phyloP scores from a whole-genome alignment of 768 basidiomycete species.

The Polyporus arcularius region DNA sequence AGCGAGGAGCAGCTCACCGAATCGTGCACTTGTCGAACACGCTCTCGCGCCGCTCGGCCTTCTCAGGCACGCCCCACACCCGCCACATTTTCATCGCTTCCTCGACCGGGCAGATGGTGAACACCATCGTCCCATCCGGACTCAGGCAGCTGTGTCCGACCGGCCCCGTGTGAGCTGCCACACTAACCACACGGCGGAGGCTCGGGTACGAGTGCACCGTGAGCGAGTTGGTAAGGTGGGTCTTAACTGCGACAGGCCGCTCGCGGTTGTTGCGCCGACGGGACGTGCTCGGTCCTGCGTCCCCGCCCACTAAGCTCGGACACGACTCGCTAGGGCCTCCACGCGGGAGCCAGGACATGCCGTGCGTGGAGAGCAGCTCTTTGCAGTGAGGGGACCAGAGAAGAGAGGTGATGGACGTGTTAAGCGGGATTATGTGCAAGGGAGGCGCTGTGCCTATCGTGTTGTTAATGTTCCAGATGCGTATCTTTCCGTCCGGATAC shows the following conservation, averaged over 20 bases:
- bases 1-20: constrained; percentile 31
- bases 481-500: constrained; percentile 60
- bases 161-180: constrained; percentile 54
- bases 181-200: constrained; percentile 50
- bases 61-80: constrained; percentile 49
- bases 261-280: constrained; percentile 23
- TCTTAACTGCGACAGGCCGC: constrained; percentile 22
- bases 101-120: constrained; percentile 63
- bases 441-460: constrained; percentile 52
- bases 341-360: constrained; percentile 43
- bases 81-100: constrained; percentile 77
- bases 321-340: constrained; percentile 20
- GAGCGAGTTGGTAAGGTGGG: constrained; percentile 42
- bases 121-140: constrained; percentile 62
- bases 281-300: constrained; percentile 12
- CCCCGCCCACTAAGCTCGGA: constrained; percentile 5
- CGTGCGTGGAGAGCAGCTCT: constrained; percentile 62
- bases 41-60: constrained; percentile 38
- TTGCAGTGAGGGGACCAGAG: constrained; percentile 61
- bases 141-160: constrained; percentile 64
- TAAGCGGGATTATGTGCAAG: constrained; percentile 42
- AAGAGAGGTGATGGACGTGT: constrained; percentile 60
- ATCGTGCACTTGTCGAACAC: constrained; percentile 50
- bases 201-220: constrained; percentile 57
- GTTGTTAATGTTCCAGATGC: constrained; percentile 51